Evolutionary conservation across 768 basidiomycete species (phyloP), one percentile per base, ranked within the genome.

Genomic region (Macrocybe gigantea): DNA sequence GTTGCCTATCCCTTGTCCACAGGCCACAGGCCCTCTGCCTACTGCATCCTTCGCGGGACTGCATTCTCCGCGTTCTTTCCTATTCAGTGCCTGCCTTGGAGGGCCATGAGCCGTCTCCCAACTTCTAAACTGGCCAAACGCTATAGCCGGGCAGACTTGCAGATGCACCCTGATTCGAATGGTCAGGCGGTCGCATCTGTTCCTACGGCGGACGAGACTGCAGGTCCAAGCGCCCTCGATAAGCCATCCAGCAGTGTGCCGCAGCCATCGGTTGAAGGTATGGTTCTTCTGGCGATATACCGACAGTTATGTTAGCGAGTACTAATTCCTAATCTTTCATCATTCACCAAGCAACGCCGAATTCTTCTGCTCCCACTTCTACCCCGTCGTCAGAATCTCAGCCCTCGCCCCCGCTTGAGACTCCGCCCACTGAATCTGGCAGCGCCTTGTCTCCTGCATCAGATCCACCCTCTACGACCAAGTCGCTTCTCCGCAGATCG

Each of bases 51-150:
- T n/a, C n/a, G n/a, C n/a, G n/a, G n/a, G n/a, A n/a, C n/a, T n/a
- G n/a, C n/a, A n/a, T n/a, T n/a, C n/a, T n/a, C n/a, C n/a, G n/a
- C n/a, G n/a, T n/a, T n/a, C n/a, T n/a, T n/a, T n/a, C n/a, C n/a
- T n/a, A n/a, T n/a, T n/a, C n/a, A n/a, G n/a, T n/a, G n/a, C n/a
- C n/a, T n/a, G n/a, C n/a, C n/a, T n/a, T n/a, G n/a, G n/a, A n/a
- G n/a, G n/a, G 73, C 71, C 22, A 59, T 60, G 14, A 62, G 65
- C 37, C 64, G 57, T 42, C 52, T 75, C 38, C 73, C 71, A 22
- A 4, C 22, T 8, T 37, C 47, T 9, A 51, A 11, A 15, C 29
- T 11, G 45, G 13, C 41, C 12, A 32, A 29, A 15, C 30, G 36
- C 11, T 3, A 29, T 15, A 45, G 12, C 29, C 10, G 15, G 11